Evolutionary conservation across 495 filamentous ascomycete species (phyloP), one percentile per base, ranked within the genome.

Genomic region (Sabuloglossum arenarium): DNA sequence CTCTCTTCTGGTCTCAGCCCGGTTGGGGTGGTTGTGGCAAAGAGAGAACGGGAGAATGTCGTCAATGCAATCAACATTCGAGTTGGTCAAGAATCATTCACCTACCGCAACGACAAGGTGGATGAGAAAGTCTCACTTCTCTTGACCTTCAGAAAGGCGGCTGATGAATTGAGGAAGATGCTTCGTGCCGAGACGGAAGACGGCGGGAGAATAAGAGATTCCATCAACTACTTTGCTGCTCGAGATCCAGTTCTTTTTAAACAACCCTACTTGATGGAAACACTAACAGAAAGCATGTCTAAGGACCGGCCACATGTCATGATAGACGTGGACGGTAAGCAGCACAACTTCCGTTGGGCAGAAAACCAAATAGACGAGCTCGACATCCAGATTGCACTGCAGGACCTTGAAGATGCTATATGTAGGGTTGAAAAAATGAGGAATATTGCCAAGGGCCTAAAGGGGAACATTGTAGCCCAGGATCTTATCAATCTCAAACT

Each of bases 291-390:
- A 31, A 80, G 76, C 61, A 63, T 62, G 6, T 62, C 64, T 19
- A 80, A 79, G 61, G 83, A 88, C 60, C 71, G 70, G 28, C 71
- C 78, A 0, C 79, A 79, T 49, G 77, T 95, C 67, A 74, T 93
- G 34, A 88, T 99, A 57, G 93, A 96, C 60, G 88, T 96, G 27
- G 91, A 97, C 61, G 91, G 93, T 24, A 90, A 93, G 62, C 89
- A 94, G 61, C 86, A 95, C 65, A 95, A 89, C 61, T 74, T 99
- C 19, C 84, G 91, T 23, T 95, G 86, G 85, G 88, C 97, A 0
- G 91, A 99, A 64, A 77, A 79, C 45, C 88, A 97, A 68, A 82
- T 99, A 61, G 91, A 99, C 64, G 88, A 94, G 63, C 78, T 99
- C 4, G 93, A 97, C 61, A 95, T 95, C 60, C 81, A 88, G 64